Base-by-base conservation (phyloP, 2,329 filamentous ascomycete species). In the Arthrobotrys conoides region DNA sequence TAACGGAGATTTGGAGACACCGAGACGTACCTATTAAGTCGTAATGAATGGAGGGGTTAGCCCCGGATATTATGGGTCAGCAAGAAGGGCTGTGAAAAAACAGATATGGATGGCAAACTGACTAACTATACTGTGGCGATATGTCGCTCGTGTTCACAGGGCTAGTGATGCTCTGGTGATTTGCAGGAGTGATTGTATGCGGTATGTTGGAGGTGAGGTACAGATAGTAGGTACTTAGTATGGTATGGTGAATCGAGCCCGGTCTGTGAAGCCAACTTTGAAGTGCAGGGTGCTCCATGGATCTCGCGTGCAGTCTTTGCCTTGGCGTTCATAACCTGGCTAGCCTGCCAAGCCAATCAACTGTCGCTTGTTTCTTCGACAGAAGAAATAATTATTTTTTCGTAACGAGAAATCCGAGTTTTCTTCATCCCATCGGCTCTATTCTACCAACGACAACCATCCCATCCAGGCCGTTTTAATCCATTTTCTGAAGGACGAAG, bases 281-380 rank as follows among this genome's bases (percentile, higher is more conserved):
- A 22, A 22, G 27, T 30, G 27, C 27, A 30, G 27, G 27, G 44
- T 48, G 44, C 33, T 36, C 8, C 33, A n/a, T 24, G 51, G 27
- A 33, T 55, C 24, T 30, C 51, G 51, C 53, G 30, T 59, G 53
- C 30, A 16, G 49, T 4, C 27, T 36, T 20, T 3, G 53, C 2
- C 53, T 59, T 59, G 53, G 53, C 53, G 38, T 14, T 27, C 3
- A 0, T 10, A 5, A 2, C 27, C 53, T 9, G n/a, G 30, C 8
- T 22, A n/a, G n/a, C 18, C 18, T 20, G 53, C 53, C 30, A 16
- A 55, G 16, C 24, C 27, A 10, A 16, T 9, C n/a, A 12, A 3
- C 30, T 38, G 53, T 59, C 30, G 53, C 53, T 38, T 59, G 30
- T 59, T 22, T 38, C 10, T 22, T 59, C 38, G 27, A n/a, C n/a